These are phyloP conservation scores for Fusarium floridanum DNA, from an alignment of 2,329 filamentous ascomycete genomes.

Conservation along the genomic window DNA sequence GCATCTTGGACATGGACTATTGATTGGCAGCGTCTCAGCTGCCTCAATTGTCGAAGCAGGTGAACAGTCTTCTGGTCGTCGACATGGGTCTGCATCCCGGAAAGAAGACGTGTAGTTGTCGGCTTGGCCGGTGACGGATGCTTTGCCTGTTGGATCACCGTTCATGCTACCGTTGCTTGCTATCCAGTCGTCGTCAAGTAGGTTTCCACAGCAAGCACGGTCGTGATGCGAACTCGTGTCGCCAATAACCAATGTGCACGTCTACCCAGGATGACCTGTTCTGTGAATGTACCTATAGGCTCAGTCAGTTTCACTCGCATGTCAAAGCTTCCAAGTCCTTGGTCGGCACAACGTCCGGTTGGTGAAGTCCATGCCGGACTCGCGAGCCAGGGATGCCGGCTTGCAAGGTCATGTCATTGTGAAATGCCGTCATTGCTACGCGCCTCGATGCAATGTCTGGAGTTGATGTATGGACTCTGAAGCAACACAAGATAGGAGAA, in stretches of 20 bases:
- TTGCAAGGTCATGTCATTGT: conserved; percentile 9
- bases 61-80: not conserved
- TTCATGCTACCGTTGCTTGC: not conserved
- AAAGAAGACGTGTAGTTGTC: not conserved
- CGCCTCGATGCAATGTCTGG: not conserved
- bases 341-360: conserved; percentile 1
- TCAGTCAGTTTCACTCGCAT: conserved; percentile 1
- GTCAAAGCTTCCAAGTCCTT: conserved; percentile 8
- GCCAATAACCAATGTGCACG: conserved; percentile 19
- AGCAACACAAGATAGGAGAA: not conserved
- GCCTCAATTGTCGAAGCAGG: not conserved
- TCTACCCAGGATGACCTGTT: conserved; percentile 7
- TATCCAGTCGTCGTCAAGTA: not conserved
- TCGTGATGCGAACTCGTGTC: conserved; percentile 7
- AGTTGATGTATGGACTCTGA: conserved; percentile 9
- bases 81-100: not conserved
- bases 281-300: not conserved
- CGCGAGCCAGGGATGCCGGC: not conserved
- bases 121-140: conserved; percentile 4
- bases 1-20: conserved; percentile 16
- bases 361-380: conserved; percentile 6
- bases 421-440: conserved; percentile 28
- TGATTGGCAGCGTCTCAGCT: conserved; percentile 17
- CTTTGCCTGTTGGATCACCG: not conserved
- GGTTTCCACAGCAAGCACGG: conserved; percentile 5